Conservation (phyloP, 1,284 basidiomycete genomes). For the Mycosarcoma mackinlayi region DNA sequence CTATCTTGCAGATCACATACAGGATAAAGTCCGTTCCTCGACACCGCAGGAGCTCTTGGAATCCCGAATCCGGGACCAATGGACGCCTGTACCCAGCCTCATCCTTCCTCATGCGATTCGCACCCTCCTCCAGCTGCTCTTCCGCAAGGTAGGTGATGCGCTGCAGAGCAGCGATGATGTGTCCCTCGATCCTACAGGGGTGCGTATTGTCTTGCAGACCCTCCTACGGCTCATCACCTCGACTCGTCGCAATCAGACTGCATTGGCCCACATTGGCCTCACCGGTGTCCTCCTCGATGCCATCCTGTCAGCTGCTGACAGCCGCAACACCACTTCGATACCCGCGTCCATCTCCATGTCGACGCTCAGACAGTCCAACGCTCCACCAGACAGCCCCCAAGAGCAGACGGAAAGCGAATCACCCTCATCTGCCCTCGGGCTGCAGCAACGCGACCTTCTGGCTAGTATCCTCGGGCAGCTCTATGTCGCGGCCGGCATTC, state of each 20-base stretch:
- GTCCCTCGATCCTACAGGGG: constrained; percentile 4
- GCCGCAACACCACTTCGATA: not conserved
- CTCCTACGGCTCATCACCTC: constrained; percentile 15
- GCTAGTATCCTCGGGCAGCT: constrained; percentile 14
- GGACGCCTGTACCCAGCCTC: constrained; percentile 20
- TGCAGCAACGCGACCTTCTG: constrained; percentile 11
- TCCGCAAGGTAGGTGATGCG: not conserved
- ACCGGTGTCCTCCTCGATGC: constrained; percentile 22
- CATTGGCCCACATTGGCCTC: constrained; percentile 15
- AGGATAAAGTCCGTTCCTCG: too few relatives aligned
- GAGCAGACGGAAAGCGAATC: not conserved
- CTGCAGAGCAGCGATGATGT: not conserved
- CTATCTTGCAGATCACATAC: constrained; percentile 16
- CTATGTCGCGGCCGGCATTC: constrained; percentile 41
- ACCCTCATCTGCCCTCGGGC: not conserved
- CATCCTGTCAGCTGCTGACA: constrained; percentile 4
- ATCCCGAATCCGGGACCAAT: constrained; percentile 19
- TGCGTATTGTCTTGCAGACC: constrained; percentile 17
- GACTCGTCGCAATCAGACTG: constrained; percentile 26
- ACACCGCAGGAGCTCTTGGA: not conserved
- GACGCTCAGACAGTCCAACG: not conserved
- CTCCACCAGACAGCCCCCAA: not conserved
- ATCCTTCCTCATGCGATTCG: constrained; percentile 22
- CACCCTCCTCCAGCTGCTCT: constrained; percentile 20
- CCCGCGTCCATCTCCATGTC: constrained; percentile 3